phyloP scores from a whole-genome alignment of 2,329 filamentous ascomycete species.

The Talaromyces verruculosus region DNA sequence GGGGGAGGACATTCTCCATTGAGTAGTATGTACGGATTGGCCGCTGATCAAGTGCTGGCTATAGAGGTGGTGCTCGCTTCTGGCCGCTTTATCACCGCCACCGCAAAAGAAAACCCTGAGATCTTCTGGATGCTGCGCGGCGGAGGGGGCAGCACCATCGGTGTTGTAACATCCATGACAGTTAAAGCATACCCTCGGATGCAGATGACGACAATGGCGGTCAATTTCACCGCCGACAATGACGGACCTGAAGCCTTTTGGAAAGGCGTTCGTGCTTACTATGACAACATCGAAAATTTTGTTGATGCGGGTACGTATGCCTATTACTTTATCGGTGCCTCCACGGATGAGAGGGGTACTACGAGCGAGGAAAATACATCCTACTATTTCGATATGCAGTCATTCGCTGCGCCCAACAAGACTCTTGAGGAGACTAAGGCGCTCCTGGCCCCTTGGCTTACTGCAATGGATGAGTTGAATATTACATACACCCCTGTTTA shows the following conservation, averaged over 20 bases:
- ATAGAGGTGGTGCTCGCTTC: constrained; percentile 39
- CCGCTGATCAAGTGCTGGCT: constrained; percentile 59
- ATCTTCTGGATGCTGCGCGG: constrained; percentile 65
- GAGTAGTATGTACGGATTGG: constrained; percentile 44
- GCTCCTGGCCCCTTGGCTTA: constrained; percentile 27
- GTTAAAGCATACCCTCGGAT: constrained; percentile 51
- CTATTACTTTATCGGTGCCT: constrained; percentile 21
- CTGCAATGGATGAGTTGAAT: constrained; percentile 24
- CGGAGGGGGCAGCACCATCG: constrained; percentile 54
- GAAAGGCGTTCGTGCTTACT: constrained; percentile 2
- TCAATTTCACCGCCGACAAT: constrained; percentile 5
- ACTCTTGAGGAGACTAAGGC: constrained; percentile 25
- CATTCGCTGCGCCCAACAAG: constrained; percentile 29
- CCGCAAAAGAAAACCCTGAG: constrained; percentile 51
- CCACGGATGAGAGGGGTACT: constrained; percentile 22
- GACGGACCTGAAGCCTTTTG: constrained; percentile 7
- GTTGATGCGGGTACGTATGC: constrained; percentile 3
- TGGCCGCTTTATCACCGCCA: constrained; percentile 53
- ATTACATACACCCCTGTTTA: constrained; percentile 27
- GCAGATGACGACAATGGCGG: background rate
- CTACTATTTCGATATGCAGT: constrained; percentile 31
- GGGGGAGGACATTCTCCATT: constrained; percentile 57
- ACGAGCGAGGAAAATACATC: constrained; percentile 25
- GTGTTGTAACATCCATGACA: constrained; percentile 57
- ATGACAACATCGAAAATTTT: background rate